Evolutionary conservation across 2,329 filamentous ascomycete genomes (phyloP).

Genomic region (Chaetomium olivaceum): DNA sequence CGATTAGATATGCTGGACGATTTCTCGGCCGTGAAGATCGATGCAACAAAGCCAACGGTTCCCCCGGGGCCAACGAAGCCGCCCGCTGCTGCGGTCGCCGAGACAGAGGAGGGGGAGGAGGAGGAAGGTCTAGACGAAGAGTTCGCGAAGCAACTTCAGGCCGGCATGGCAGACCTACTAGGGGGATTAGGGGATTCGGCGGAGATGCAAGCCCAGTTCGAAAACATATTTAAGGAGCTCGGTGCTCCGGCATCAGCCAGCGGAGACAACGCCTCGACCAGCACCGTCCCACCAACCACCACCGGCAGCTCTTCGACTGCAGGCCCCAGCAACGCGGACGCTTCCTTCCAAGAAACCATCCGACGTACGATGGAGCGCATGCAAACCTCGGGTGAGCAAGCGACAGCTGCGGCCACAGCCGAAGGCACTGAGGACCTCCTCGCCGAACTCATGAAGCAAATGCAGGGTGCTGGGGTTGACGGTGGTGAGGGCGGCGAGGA

Average conservation of each 20-base stretch:
- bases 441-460: conserved; percentile 87
- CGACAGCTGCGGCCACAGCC: conserved; percentile 73
- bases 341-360: conserved; percentile 88
- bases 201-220: conserved; percentile 77
- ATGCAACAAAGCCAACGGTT: conserved; percentile 45
- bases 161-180: conserved; percentile 83
- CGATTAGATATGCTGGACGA: conserved; percentile 85
- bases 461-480: conserved; percentile 55
- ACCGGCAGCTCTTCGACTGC: conserved; percentile 28
- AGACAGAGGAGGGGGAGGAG: conserved; percentile 36
- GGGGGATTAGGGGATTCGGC: conserved; percentile 66
- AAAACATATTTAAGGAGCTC: conserved; percentile 74
- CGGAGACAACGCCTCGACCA: conserved; percentile 30
- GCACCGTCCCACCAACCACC: conserved; percentile 30
- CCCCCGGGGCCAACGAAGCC: conserved; percentile 33
- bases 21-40: conserved; percentile 68
- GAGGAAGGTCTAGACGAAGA: conserved; percentile 61
- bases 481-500: conserved; percentile 67
- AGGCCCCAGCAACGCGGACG: conserved; percentile 46
- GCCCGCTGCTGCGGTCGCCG: conserved; percentile 27
- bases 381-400: conserved; percentile 83
- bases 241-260: conserved; percentile 52
- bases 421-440: conserved; percentile 75
- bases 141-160: conserved; percentile 83
- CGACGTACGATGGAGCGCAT: conserved; percentile 93